Percentiles rank a stretch among this genome's conserved stretches.
Conservation (phyloP, 208 protist species). For the Trypanosoma congolense region DNA sequence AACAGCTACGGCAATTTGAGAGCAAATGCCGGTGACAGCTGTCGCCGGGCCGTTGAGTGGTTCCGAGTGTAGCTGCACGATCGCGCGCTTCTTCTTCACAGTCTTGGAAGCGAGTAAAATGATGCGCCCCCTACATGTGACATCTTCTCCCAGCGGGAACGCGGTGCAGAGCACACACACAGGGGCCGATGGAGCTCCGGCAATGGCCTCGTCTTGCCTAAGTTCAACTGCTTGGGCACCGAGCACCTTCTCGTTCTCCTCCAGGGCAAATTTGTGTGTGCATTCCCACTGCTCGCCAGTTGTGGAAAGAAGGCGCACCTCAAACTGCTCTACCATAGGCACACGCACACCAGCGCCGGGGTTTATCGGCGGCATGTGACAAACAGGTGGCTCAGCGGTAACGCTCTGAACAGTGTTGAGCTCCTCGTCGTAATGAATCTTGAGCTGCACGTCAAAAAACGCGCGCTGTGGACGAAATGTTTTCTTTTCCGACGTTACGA, state of each 20-base stretch:
- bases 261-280: constrained; percentile 42
- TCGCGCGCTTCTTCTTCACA: constrained; percentile 14
- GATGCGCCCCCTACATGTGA: constrained; percentile 71
- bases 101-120: constrained; percentile 47
- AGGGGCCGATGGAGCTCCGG: constrained; percentile 34
- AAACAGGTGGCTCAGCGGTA: constrained; percentile 30
- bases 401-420: constrained; percentile 28
- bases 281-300: constrained; percentile 30
- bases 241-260: constrained; percentile 83
- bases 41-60: constrained; percentile 77
- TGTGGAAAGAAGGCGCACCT: constrained; percentile 55
- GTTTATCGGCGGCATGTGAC: constrained; percentile 28
- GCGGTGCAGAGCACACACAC: constrained; percentile 78
- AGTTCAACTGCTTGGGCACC: constrained; percentile 46
- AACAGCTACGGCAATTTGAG: constrained; percentile 66
- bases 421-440: constrained; percentile 51
- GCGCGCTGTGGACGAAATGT: constrained; percentile 63
- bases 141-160: constrained; percentile 83
- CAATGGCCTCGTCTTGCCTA: constrained; percentile 41
- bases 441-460: constrained; percentile 79
- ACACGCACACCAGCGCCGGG: constrained; percentile 40
- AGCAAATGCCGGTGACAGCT: constrained; percentile 50
- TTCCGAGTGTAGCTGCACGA: constrained; percentile 67
- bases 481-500: constrained; percentile 56
- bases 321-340: constrained; percentile 67